phyloP scores from a whole-genome alignment of 768 basidiomycete genomes.

The Omphalotus guepiniiformis region DNA sequence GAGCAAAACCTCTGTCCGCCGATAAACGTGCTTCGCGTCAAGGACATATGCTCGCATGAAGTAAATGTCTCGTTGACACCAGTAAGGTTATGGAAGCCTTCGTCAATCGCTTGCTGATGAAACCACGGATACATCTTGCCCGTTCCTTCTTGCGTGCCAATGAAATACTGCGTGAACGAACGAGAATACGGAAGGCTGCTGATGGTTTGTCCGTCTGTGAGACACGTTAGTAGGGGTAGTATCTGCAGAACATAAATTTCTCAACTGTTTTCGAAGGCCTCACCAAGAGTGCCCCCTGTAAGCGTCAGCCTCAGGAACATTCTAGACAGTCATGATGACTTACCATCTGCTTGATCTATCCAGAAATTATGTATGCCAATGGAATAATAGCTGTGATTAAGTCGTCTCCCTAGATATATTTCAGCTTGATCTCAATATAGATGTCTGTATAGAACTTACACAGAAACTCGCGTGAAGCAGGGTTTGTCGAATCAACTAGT shows the following conservation, averaged over 20 bases:
- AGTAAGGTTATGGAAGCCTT: slow-evolving; percentile 31
- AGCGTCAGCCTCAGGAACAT: background rate
- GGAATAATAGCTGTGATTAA: slow-evolving; percentile 33
- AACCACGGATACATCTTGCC: slow-evolving; percentile 36
- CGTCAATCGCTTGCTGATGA: slow-evolving; percentile 34
- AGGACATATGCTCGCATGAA: slow-evolving; percentile 29
- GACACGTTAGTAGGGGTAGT: background rate
- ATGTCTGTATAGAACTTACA: slow-evolving; percentile 17
- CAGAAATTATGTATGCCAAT: slow-evolving; percentile 34
- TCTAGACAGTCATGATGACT: background rate
- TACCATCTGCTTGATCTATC: slow-evolving; percentile 36
- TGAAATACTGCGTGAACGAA: slow-evolving; percentile 31
- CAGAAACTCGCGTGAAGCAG: slow-evolving; percentile 31
- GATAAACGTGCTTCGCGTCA: slow-evolving; percentile 31
- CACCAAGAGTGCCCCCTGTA: slow-evolving; percentile 30
- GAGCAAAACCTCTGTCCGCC: slow-evolving; percentile 35
- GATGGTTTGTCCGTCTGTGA: slow-evolving; percentile 31
- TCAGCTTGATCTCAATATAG: background rate
- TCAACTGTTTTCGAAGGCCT: slow-evolving; percentile 30
- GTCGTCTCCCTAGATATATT: slow-evolving; percentile 23
- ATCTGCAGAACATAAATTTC: background rate
- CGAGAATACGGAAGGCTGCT: slow-evolving; percentile 27
- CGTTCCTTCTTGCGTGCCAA: slow-evolving; percentile 30
- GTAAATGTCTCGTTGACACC: slow-evolving; percentile 14
- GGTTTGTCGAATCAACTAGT: slow-evolving; percentile 31